Base-by-base conservation (phyloP, 305 asterid species). In the Fraxinus albicans region DNA sequence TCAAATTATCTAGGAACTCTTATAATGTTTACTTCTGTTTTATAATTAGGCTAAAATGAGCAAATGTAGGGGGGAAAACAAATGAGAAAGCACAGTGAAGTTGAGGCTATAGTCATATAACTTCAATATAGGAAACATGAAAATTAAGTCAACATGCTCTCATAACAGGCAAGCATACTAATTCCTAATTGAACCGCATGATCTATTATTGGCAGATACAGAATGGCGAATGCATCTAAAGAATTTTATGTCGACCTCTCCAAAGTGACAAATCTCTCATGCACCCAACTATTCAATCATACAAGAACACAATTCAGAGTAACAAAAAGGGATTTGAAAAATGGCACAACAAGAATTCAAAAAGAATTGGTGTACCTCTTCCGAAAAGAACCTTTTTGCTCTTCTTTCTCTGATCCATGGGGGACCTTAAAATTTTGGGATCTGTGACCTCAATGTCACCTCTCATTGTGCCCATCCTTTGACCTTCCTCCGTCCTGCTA, bases 401-500 rank as follows among this genome's bases (percentile, higher is more conserved):
- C 88, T 90, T 91, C 90, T 88, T 94, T 88, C 91, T 91, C 82
- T 89, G 85, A 69, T 86, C 90, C 23, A 77, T 33, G 25, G 92
- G 79, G 47, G 92, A 79, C 83, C 89, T 89, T 42, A 84, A 85
- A 79, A 86, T 80, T 84, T 87, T 92, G 82, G 77, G 84, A 19
- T 88, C 89, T 13, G 83, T 47, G 79, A 83, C 83, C 78, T 88
- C 90, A 77, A 73, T 79, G 76, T 88, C 88, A 78, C 84, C 88
- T 80, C 91, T 88, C 25, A 47, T 77, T 80, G 82, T 88, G 84
- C 91, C 90, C 70, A 90, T 84, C 83, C 87, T 85, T 83, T 91
- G 92, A 38, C 91, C 95, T 89, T 91, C 97, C 84, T 92, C 98
- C 74, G 98, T 94, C 85, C 92, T 97, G 86, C 96, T 92, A 81